Evolutionary conservation across 1,139 yeast genomes (phyloP).

Genomic region (Zygosaccharomyces sapae): DNA sequence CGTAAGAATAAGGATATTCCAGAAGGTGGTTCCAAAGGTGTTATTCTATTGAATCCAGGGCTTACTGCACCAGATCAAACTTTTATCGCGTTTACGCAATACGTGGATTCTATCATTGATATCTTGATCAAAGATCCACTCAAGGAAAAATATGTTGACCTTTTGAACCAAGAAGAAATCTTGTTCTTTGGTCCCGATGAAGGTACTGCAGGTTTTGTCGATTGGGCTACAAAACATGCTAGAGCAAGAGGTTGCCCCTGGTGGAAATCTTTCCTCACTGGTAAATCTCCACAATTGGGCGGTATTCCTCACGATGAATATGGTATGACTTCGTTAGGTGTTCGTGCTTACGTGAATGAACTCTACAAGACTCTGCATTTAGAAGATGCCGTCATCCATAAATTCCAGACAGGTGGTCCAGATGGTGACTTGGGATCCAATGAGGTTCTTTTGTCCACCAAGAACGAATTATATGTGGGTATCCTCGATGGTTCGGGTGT

Average conservation of each 20-base stretch:
- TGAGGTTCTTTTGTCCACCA: slow-evolving; percentile 77
- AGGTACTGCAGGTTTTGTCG: slow-evolving; percentile 91
- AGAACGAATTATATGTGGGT: slow-evolving; percentile 76
- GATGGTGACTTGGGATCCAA: slow-evolving; percentile 98
- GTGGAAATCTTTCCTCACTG: slow-evolving; percentile 99
- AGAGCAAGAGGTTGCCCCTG: slow-evolving; percentile 90
- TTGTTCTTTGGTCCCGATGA: slow-evolving; percentile 98
- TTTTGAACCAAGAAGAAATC: slow-evolving; percentile 80
- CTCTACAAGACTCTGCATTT: slow-evolving; percentile 76
- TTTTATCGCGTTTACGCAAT: slow-evolving; percentile 83
- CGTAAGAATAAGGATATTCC: slow-evolving; percentile 97
- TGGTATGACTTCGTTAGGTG: slow-evolving; percentile 96
- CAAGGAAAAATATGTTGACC: slow-evolving; percentile 81
- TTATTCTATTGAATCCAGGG: slow-evolving; percentile 76
- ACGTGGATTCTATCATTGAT: slow-evolving; percentile 87
- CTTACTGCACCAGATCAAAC: slow-evolving; percentile 74
- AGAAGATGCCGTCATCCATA: slow-evolving; percentile 56
- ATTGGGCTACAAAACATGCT: slow-evolving; percentile 99
- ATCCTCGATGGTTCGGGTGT: slow-evolving; percentile 96
- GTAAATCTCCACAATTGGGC: slow-evolving; percentile 86
- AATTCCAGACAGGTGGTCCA: slow-evolving; percentile 98
- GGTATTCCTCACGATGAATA: slow-evolving; percentile 98
- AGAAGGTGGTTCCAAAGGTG: slow-evolving; percentile 99
- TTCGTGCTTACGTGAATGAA: slow-evolving; percentile 86
- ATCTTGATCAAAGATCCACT: slow-evolving; percentile 73